Evolutionary conservation across 192 early-diverging fungal genomes (phyloP), one percentile per base, ranked within the genome.

Genomic region (Podila clonocystis): DNA sequence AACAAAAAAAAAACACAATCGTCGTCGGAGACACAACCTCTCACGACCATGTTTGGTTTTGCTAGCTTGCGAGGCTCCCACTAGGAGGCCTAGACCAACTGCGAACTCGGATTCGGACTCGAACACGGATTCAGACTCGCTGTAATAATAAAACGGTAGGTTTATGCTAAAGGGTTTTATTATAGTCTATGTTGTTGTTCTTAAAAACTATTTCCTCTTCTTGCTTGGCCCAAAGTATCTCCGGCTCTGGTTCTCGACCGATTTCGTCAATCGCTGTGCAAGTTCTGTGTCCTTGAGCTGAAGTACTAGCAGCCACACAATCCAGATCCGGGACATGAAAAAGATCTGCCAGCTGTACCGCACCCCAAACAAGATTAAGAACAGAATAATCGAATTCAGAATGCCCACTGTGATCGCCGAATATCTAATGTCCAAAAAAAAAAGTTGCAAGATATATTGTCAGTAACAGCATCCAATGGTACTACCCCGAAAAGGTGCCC

Each of bases 291-390:
- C 75, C 64, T 78, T 78, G 30, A 78, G 68, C 52, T 78, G 75
- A 49, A 78, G 63, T 2, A 71, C 24, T 49, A 78, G 58, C 20
- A 78, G 36, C 87, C 87, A 88, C 11, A 65, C 74, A 17, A 88
- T 71, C 60, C 84, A 82, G 31, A 77, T 58, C 55, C 91, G 87
- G 9, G 87, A 87, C 41, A 91, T 79, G 52, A 82, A 83, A 73
- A 90, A 93, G 62, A 93, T 72, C 26, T 86, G 82, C 75, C 90
- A 89, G 22, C 91, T 91, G 26, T 89, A 88, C 45, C 89, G 85
- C 9, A 90, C 85, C 41, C 91, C 87, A 66, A 85, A 87, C 62
- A 93, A 68, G 75, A 89, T 88, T 6, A 89, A 86, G 58, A 87
- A 89, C 3, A 83, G 63, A 11, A 88, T 71, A 20, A 87, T 83